Base-by-base conservation (phyloP, 331 rosid species). In the Dryas integrifolia region DNA sequence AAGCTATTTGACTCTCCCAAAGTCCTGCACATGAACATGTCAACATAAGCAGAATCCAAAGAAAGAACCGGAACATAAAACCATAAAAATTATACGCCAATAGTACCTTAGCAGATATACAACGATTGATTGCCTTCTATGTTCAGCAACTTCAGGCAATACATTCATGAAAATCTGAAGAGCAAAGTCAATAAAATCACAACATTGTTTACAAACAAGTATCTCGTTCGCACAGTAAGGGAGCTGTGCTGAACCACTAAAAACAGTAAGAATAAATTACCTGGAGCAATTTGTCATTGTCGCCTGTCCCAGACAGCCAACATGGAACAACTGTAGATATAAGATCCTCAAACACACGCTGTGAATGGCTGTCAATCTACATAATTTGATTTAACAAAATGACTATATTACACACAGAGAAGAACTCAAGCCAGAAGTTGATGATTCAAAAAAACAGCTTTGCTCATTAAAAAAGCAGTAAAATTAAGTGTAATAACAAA, bases 241-340 rank as follows among this genome's bases (percentile, higher is more conserved):
- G 49, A 67, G 53, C 14, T 7, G 52, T 58, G 58, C n/a, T 21
- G 39, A 70, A 21, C 62, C 44, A 48, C 52, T 55, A 73, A 74
- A 69, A 59, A 65, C n/a, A 66, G 35, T 55, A 26, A 53, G 47
- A 53, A 69, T 57, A 74, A 65, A 79, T 76, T 72, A 94, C 98
- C 97, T 85, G 77, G 45, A 94, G 87, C 72, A 94, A 74, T 71
- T 83, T 75, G 59, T 89, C 88, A 80, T 80, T 85, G 73, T 88
- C 80, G 21, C 86, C 89, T 48, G 88, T 79, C 84, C 87, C 85
- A 18, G 93, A 83, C 60, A 91, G 76, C 97, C 97, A 94, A 84
- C 86, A 91, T 16, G 98, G 98, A 82, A 91, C 92, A 72, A 91
- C 76, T 15, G 92, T 86, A 61, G 96, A 85, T 76, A 91, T 81